Evolutionary conservation across 2,329 filamentous ascomycete genomes (phyloP).

Genomic region (Pseudonectria foliicola): DNA sequence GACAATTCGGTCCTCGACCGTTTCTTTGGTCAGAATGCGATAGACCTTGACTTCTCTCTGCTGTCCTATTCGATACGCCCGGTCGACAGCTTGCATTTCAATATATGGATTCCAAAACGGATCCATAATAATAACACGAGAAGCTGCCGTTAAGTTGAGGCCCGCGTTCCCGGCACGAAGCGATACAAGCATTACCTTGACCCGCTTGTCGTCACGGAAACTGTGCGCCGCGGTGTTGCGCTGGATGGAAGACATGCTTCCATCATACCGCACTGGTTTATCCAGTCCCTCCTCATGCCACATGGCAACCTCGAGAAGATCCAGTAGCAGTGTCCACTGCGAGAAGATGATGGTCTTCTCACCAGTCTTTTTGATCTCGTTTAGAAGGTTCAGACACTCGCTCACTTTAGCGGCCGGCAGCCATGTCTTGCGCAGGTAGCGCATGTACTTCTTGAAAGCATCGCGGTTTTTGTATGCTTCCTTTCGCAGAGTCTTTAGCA

Average conservation of each 20-base stretch:
- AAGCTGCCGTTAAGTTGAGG: conserved; percentile 76
- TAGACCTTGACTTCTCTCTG: conserved; percentile 67
- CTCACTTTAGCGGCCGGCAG: conserved; percentile 76
- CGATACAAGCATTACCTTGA: conserved; percentile 73
- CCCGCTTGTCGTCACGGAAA: conserved; percentile 57
- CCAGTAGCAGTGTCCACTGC: conserved; percentile 70
- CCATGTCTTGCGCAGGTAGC: conserved; percentile 61
- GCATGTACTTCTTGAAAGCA: conserved; percentile 63
- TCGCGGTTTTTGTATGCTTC: conserved; percentile 56
- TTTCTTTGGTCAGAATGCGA: conserved; percentile 66
- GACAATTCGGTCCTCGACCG: conserved; percentile 83
- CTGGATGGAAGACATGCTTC: conserved; percentile 62
- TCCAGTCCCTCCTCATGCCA: conserved; percentile 52
- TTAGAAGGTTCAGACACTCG: conserved; percentile 66
- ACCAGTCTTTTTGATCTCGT: conserved; percentile 52
- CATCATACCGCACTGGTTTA: conserved; percentile 68
- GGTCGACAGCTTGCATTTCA: conserved; percentile 86
- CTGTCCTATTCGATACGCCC: conserved; percentile 84
- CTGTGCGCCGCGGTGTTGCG: conserved; percentile 63
- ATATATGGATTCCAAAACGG: conserved; percentile 94
- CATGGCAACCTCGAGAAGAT: conserved; percentile 65
- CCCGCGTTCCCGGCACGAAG: conserved; percentile 77
- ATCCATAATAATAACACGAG: conserved; percentile 82
- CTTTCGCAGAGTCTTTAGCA: conserved; percentile 59
- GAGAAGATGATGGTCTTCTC: conserved; percentile 72